Base-by-base conservation (phyloP, 352 stramenopile species). In the Pythium utonaiense region DNA sequence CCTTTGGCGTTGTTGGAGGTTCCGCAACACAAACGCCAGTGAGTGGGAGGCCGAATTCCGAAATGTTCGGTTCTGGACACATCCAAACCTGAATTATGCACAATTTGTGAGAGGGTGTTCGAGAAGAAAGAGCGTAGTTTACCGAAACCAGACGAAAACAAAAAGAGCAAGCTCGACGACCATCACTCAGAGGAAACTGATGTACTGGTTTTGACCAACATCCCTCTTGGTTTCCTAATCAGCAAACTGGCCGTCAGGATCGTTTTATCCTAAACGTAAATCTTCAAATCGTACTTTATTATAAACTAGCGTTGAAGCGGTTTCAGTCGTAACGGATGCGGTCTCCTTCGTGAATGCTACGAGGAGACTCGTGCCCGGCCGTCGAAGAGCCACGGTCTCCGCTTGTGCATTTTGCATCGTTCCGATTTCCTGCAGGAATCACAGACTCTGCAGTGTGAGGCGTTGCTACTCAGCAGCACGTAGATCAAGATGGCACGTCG, bases 401-500 rank as follows among this genome's bases (percentile, higher is more conserved):
- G 17, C 34, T 17, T n/a, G 19, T 16, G 34, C 51, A 66, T 61
- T 60, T n/a, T 34, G 45, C 24, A 22, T 31, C 27, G 45, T 34
- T 52, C 34, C 45, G 4, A 24, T 24, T 21, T n/a, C 16, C 27
- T 21, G 28, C 45, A 5, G 52, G 31, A 38, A 40, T 7, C 13
- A 24, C 1, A 50, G 40, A 0, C 22, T 49, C 25, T 34, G n/a
- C n/a, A n/a, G n/a, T n/a, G n/a, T n/a, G n/a, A n/a, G n/a, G n/a
- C n/a, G n/a, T n/a, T n/a, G n/a, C n/a, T n/a, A n/a, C n/a, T n/a
- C n/a, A n/a, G n/a, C n/a, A n/a, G n/a, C n/a, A n/a, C n/a, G n/a
- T n/a, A 16, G 14, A 30, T 10, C 33, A 49, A 1, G 2, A 91
- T 91, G 82, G 72, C 82, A 16, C 77, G 78, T 33, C 77, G 82